Evolutionary conservation across 2,329 filamentous ascomycete genomes (phyloP), one percentile per base, ranked within the genome.

Genomic region (Diaporthe caulivora): DNA sequence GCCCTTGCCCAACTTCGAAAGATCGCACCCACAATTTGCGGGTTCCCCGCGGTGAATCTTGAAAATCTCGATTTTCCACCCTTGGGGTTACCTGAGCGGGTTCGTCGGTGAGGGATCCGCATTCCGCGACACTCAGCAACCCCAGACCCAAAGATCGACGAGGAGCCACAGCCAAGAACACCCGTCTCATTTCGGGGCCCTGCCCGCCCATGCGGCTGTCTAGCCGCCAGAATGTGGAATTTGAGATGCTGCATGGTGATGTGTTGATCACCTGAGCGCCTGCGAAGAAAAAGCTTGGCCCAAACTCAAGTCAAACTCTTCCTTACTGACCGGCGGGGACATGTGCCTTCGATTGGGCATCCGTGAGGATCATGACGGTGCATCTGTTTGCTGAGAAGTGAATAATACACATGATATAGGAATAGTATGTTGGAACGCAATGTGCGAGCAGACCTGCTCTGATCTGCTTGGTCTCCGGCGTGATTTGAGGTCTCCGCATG

Each of bases 81-180:
- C 3, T 49, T 65, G 62, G 31, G 51, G 31, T 26, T 26, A 29
- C n/a, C 8, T 11, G 44, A 40, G 44, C 29, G 31, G 47, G 31
- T 53, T 21, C 31, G 13, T 53, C 44, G 47, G 62, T 67, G 62
- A 53, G 9, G 62, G 62, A 67, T 67, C 62, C 62, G 47, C 62
- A 10, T 37, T 67, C 62, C 31, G 62, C 62, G 62, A 67, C 62
- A 67, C 31, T 3, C 47, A 15, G 3, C 62, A 65, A 65, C 47
- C 62, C 62, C 57, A 62, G 57, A 44, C 57, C n/a, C 31, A 67
- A 53, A 67, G 62, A 67, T 67, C 62, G 62, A 67, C 62, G 47
- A 47, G 15, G 62, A 53, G 62, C 62, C 31, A 53, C 62, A 24
- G 62, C 62, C 62, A 67, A 67, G 47, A 40, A 53, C 29, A 26